Evolutionary conservation across 139 green algal species (phyloP), one percentile per base, ranked within the genome.

Genomic region (Astrephomene gubernaculifera): DNA sequence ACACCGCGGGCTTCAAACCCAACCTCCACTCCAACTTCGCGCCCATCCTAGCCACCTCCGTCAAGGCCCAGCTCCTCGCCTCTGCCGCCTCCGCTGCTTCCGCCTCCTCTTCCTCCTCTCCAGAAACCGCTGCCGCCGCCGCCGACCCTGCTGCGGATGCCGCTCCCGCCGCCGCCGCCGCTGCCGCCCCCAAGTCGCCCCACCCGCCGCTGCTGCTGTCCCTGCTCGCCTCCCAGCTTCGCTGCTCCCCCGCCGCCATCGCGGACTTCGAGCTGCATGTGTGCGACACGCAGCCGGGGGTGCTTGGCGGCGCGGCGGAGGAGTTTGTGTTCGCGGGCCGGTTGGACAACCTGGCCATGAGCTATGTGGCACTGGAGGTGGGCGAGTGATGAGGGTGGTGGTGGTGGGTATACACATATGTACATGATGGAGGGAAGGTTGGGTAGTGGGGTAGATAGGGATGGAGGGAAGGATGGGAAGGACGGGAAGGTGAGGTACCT

Each of bases 241-340:
- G 80, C 5, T 54, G 61, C 25, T 1, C 6, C 4, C 31, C 91
- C 0, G 86, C 88, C 10, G 94, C 96, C 60, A 99, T 99, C 73
- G 90, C 97, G 2, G 97, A 99, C 82, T 98, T 99, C 87, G 97
- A 99, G 85, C 91, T 99, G n/a, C 94, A 98, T 60, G 83, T 99
- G 41, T 97, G 96, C 49, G 97, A 99, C 90, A 96, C 94, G 36
- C 96, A 99, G 89, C 90, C 64, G 79, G 76, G 90, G 12, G 44
- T 81, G 60, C 53, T 95, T 25, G 90, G 94, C 78, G 97, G 97
- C 73, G 87, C 89, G 8, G 39, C 92, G 0, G 89, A 96, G 29
- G 97, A 99, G 90, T 99, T 98, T 85, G 82, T 99, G 14, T 97
- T 96, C 78, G 87, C 90, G 4, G 97, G 97, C 7, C 92, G 97